Evolutionary conservation across 371 early-diverging fungal genomes (phyloP), one percentile per base, ranked within the genome.

Genomic region (Mortierella sp.): DNA sequence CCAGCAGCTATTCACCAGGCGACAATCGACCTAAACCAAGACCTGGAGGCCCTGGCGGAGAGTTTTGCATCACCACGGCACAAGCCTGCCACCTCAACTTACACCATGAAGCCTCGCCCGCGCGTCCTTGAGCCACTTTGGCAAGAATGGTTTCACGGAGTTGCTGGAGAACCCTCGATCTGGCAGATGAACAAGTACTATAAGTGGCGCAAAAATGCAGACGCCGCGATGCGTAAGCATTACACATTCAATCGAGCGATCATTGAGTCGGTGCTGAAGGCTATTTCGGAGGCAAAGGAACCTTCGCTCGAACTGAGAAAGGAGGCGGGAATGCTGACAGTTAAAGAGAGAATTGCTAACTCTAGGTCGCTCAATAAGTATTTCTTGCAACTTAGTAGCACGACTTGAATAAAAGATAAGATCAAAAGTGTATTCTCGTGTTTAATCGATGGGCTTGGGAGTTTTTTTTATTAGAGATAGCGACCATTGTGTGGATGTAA

Each of bases 61-160:
- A 35, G 27, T 32, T 35, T 72, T 16, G 77, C 77, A 35, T 56
- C 29, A 43, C 78, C 78, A 12, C 60, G 51, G 27, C 68, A 51
- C 65, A 78, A 54, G 70, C 78, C 78, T 43, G 49, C 12, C 32
- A 43, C 27, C 1, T 38, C 72, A 35, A 8, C 41, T 32, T 71
- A 74, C 46, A 38, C 55, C 35, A 75, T 80, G 75, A 27, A 27
- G 49, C 70, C 76, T 71, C 75, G 81, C 18, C 43, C 56, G 21
- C 6, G 8, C 0, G 24, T 68, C 4, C 29, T 80, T 51, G 58
- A 76, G 1, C 21, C 32, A 4, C 54, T 80, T 18, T 76, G 81
- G 81, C 48, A 72, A 32, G 81, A 80, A 44, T 80, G 76, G 76
- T 80, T 76, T 49, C 56, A 80, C 32, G 76, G 81, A 2, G 16